Evolutionary conservation across 2,329 filamentous ascomycete species (phyloP).

Genomic region (Falciphora oryzae): DNA sequence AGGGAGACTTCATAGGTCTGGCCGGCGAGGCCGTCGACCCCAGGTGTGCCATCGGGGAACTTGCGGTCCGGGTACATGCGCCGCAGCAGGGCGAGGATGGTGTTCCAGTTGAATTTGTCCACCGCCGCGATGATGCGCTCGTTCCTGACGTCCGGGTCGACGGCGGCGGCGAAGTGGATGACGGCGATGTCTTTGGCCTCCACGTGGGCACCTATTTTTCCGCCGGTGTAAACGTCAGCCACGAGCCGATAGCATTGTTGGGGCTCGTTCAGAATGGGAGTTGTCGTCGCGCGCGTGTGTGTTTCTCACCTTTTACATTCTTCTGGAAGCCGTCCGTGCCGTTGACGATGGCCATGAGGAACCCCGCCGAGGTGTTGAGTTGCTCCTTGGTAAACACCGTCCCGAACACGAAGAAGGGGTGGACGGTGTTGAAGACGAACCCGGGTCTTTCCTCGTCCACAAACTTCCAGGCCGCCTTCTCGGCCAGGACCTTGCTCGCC

Average conservation of each 20-base stretch:
- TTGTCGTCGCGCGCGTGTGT: too few species aligned
- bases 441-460: constrained; percentile 13
- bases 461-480: constrained; percentile 16
- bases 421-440: constrained; percentile 17
- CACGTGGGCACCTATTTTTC: neutral
- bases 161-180: constrained; percentile 22
- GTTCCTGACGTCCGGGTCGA: constrained; percentile 17
- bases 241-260: too few species aligned
- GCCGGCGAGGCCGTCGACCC: constrained; percentile 4
- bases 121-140: constrained; percentile 22
- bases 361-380: constrained; percentile 4
- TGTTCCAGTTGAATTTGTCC: constrained; percentile 17
- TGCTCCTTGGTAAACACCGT: constrained; percentile 7
- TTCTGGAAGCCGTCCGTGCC: neutral
- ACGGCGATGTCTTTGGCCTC: constrained; percentile 9
- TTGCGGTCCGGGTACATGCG: constrained; percentile 14
- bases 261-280: neutral
- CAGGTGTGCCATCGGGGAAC: constrained; percentile 11
- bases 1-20: constrained; percentile 6
- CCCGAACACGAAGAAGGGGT: constrained; percentile 9
- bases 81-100: constrained; percentile 15
- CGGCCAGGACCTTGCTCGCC: constrained; percentile 16
- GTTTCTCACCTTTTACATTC: neutral
- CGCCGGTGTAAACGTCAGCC: neutral
- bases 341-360: neutral